A percentile compares a stretch with the other conserved stretches of the same genome.
phyloP scores from a whole-genome alignment of 495 filamentous ascomycete genomes.

The Neurospora sp. region DNA sequence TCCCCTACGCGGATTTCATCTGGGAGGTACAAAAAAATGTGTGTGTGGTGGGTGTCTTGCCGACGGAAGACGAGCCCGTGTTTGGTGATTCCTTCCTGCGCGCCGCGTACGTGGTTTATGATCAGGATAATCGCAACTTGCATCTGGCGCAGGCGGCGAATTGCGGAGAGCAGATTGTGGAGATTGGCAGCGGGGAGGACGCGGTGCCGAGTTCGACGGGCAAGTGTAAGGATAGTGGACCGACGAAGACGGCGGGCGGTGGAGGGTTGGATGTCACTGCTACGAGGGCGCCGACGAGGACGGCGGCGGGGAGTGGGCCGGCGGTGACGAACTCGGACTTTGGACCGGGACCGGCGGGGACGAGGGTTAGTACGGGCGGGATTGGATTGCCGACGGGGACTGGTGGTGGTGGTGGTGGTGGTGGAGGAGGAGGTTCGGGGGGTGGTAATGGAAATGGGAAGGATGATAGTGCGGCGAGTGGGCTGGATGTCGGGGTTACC shows the following conservation, averaged over 20 bases:
- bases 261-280: conserved; percentile 4
- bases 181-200: conserved; percentile 7
- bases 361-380: neutral
- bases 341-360: conserved; percentile 10
- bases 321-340: neutral
- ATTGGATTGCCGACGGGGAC: neutral
- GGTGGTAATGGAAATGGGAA: neutral
- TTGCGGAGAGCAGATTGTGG: conserved; percentile 18
- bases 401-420: neutral
- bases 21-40: conserved; percentile 21
- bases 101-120: conserved; percentile 25
- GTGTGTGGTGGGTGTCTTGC: conserved; percentile 19
- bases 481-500: neutral
- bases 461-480: neutral
- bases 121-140: conserved; percentile 26
- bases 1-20: conserved; percentile 55
- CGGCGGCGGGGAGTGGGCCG: conserved; percentile 3
- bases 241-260: neutral
- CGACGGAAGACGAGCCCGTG: conserved; percentile 14
- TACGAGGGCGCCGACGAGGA: conserved; percentile 2
- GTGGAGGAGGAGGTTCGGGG: neutral
- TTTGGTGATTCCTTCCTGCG: conserved; percentile 24
- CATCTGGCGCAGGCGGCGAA: conserved; percentile 28
- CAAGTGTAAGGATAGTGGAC: conserved; percentile 3
- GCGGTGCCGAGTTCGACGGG: conserved; percentile 11